Base-by-base conservation (phyloP, 2,329 filamentous ascomycete species). In the Penicillium aurantiogriseum region DNA sequence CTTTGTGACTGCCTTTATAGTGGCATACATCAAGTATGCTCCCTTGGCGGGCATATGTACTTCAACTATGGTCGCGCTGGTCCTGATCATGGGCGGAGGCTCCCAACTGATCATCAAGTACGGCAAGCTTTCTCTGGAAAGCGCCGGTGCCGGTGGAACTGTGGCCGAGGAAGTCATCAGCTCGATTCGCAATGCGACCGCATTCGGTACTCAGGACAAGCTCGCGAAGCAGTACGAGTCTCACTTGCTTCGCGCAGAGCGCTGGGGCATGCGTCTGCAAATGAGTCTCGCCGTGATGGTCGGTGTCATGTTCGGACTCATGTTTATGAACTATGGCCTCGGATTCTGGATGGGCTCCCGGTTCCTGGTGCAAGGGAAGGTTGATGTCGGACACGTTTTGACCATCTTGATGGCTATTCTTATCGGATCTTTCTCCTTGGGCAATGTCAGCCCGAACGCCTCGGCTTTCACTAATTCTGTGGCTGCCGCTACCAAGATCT, bases 131-230 rank as follows among this genome's bases (percentile, higher is more conserved):
- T 88, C 89, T 2, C 80, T 97, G 48, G 81, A 88, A 51, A 85
- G 91, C 0, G 96, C 96, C 68, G 92, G 91, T 27, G 80, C 86
- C 48, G 93, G 92, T 62, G 93, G 92, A 56, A 92, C 88, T 2
- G 84, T 97, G 13, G 93, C 91, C 4, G 94, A 97, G 70, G 94
- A 99, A 76, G 93, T 97, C 53, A 84, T 99, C 68, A 92, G 91
- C 73, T 97, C 92, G 1, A 89, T 97, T 65, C 87, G 94, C 62
- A 97, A 96, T 69, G 90, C 93, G 7, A 87, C 91, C 8, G 94
- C 94, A 31, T 99, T 97, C 69, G 91, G 91, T 43, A 97, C 92
- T 0, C 92, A 97, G 74, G 89, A 93, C 55, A 92, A 93, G 62
- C 83, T 97, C n/a, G 91, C 93, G 11, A 83, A 83, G 61, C 88